phyloP scores from a whole-genome alignment of 1,284 basidiomycete genomes.

The Ceratobasidium sp. region DNA sequence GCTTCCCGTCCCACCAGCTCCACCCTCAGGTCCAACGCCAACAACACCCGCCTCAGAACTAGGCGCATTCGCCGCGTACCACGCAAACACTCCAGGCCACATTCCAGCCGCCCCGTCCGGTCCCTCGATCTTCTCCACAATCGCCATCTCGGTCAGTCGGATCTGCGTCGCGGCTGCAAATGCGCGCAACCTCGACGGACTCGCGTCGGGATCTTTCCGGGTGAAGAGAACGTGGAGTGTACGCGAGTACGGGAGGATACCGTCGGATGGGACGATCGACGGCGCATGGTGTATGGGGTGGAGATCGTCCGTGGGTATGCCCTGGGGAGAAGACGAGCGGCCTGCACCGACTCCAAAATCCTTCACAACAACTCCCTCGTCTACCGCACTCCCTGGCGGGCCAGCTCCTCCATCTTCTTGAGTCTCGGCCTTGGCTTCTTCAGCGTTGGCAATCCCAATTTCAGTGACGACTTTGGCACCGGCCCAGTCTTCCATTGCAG shows the following conservation, averaged over 20 bases:
- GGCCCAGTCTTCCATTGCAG: slow-evolving; percentile 83
- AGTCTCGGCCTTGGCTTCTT: slow-evolving; percentile 60
- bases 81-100: slow-evolving; percentile 89
- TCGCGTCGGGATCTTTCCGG: slow-evolving; percentile 57
- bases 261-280: slow-evolving; percentile 53
- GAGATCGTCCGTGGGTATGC: slow-evolving; percentile 27
- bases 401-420: slow-evolving; percentile 49
- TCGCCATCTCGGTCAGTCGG: slow-evolving; percentile 86
- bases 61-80: slow-evolving; percentile 61
- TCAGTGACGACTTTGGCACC: slow-evolving; percentile 85
- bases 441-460: slow-evolving; percentile 69
- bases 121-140: slow-evolving; percentile 88
- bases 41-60: slow-evolving; percentile 7
- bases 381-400: slow-evolving; percentile 2
- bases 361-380: slow-evolving; percentile 37
- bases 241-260: slow-evolving; percentile 63
- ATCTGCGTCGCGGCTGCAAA: slow-evolving; percentile 88
- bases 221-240: slow-evolving; percentile 71
- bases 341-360: slow-evolving; percentile 47
- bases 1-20: background rate
- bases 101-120: slow-evolving; percentile 84
- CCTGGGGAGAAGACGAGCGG: slow-evolving; percentile 41
- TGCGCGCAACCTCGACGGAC: slow-evolving; percentile 64
- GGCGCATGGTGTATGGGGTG: slow-evolving; percentile 33
- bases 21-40: background rate